Base-by-base conservation (phyloP, 768 basidiomycete genomes). In the Termitomyces sp. region DNA sequence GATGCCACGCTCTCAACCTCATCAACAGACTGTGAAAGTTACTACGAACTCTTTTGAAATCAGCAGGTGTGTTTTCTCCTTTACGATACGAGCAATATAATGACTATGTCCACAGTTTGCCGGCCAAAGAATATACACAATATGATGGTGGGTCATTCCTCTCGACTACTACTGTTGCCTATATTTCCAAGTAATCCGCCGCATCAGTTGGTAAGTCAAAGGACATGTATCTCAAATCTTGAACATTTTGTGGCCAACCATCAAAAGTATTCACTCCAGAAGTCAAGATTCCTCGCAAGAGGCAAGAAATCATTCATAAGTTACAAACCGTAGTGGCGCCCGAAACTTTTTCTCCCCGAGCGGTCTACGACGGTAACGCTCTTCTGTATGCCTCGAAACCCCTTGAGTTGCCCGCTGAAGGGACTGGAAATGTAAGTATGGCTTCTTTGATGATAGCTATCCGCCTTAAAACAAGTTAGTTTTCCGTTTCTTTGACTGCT, bases 351-450 rank as follows among this genome's bases (percentile, higher is more conserved):
- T 69, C 62, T 12, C 78, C 78, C 0, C 73, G 71, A 14, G 67
- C 72, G 3, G 62, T 83, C 5, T 83, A 78, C 54, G 81, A 83
- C 50, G 75, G 80, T 0, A 68, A 69, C 4, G 69, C 70, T 0
- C 73, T 81, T 0, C 63, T 78, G 0, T 83, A 77, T 38, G 67
- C 75, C 0, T 69, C 75, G 0, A 60, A 54, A 0, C 52, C 38
- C 0, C 67, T 78, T 3, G 50, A 68, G 1, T 64, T 75, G 10
- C 33, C 63, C 19, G 64, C 60, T 17, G 69, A 72, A 0, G 69
- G 70, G 12, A 56, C 64, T 1, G 66, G 64, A 0, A 67, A 62
- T 37, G 74, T 74, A 46, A 49, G 71, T 55, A 43, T 19, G 4
- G 28, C 19, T 30, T 30, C 11, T 33, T 6, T 45, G 35, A 26